Conservation (phyloP, 805 yeast genomes). For the Kodamaea kakaduensis region DNA sequence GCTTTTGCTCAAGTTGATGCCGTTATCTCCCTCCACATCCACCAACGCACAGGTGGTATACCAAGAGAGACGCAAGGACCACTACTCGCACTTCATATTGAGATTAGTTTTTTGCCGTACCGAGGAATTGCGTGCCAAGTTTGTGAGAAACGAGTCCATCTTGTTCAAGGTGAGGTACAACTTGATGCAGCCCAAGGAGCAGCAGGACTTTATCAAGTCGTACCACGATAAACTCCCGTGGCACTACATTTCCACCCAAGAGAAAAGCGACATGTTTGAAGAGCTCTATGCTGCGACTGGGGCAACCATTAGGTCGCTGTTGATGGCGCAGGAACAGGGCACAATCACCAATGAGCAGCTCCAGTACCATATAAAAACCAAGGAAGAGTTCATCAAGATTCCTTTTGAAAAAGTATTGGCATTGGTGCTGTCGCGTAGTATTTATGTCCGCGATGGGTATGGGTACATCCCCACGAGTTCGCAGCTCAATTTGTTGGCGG, state of each 20-base stretch:
- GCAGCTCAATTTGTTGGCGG: conserved; percentile 66
- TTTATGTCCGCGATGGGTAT: conserved; percentile 60
- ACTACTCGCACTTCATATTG: conserved; percentile 84
- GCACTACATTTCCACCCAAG: conserved; percentile 62
- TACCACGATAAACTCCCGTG: conserved; percentile 59
- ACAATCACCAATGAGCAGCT: conserved; percentile 45
- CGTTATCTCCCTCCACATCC: conserved; percentile 44
- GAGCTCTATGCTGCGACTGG: conserved; percentile 56
- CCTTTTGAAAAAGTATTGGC: conserved; percentile 85
- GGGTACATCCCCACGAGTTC: conserved; percentile 84
- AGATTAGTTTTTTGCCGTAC: conserved; percentile 86
- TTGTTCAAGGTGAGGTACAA: conserved; percentile 73
- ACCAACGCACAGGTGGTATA: conserved; percentile 35
- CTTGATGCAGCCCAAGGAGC: conserved; percentile 60
- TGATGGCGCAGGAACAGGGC: conserved; percentile 23
- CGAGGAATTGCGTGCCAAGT: conserved; percentile 77
- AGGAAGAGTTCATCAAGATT: conserved; percentile 72
- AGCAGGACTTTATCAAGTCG: conserved; percentile 60
- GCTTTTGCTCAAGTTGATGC: conserved; percentile 57
- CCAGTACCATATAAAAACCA: conserved; percentile 43
- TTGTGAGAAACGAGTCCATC: conserved; percentile 69
- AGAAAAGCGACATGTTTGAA: conserved; percentile 47
- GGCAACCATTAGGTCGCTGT: conserved; percentile 33
- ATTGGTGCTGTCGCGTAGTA: conserved; percentile 67
- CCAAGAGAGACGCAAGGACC: conserved; percentile 79